Evolutionary conservation across 352 stramenopile species (phyloP), one percentile per base, ranked within the genome.

Genomic region (Phytophthora ramorum): DNA sequence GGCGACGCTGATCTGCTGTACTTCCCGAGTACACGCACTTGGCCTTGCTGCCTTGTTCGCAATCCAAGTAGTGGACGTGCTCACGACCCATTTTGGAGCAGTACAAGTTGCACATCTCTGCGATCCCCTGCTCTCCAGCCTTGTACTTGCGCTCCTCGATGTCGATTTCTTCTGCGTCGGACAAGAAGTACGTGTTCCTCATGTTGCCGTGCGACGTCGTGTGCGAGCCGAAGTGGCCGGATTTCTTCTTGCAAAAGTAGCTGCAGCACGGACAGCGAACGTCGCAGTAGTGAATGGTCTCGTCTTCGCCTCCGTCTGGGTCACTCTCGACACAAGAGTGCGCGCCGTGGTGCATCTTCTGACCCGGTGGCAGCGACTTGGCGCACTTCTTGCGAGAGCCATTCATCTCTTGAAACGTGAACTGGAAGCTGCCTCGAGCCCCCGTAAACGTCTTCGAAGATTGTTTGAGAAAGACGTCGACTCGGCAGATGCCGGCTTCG

Each of bases 371-470:
- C 13, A 95, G 38, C 41, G 73, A 61, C 30, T 63, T 62, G 0
- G 59, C 60, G 44, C 84, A 95, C 41, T 89, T 89, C 59, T 91
- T 91, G 8, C 81, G 79, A 14, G 72, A 72, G 0, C 84, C 85
- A 59, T 93, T 95, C 84, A 95, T 95, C 53, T 92, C 87, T 63
- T 95, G 79, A 26, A 81, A 86, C 2, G 74, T 90, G 58, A 91
- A 95, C 43, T 87, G 70, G 44, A 95, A 92, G 3, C 63, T 80
- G 7, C 78, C 63, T 28, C 87, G 79, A 54, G 65, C 68, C 4
- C 87, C 87, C 0, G 58, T 63, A 56, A 95, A 93, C 7, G 67
- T 88, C 66, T 90, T 90, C 1, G 79, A 81, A 16, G 79, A 88
- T 45, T 91, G 63, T 41, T 92, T 89, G 13, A 89, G 69, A 55